Base-by-base conservation (phyloP, 176 grass and related monocot genomes). In the Oryza longistaminata region DNA sequence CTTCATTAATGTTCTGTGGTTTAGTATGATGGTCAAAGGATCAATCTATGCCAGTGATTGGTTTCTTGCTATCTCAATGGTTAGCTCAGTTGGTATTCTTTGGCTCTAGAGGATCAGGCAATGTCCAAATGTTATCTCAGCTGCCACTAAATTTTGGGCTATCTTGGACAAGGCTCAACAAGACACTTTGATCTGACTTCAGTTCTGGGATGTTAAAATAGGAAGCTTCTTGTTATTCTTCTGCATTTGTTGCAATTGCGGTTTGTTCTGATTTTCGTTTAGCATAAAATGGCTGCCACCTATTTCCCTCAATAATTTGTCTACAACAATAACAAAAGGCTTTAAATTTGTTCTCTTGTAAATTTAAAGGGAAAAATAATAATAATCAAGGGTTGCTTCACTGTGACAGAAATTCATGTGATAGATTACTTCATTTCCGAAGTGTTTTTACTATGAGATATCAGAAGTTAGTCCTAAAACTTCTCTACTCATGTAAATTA, bases 401-500 rank as follows among this genome's bases (percentile, higher is more conserved):
- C 66, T 11, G 9, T 82, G 46, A 64, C 21, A 37, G 35, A 26
- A 80, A 55, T 39, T 69, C 22, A 6, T 79, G 5, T 58, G 77
- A 25, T 9, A 9, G 39, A 26, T 65, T 43, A 45, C 61, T 79
- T 46, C 61, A 16, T 79, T 79, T 73, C 14, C 37, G 34, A 73
- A 44, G 31, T 83, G 26, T 25, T 0, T 79, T 35, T 39, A 79
- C 42, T 58, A 74, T 22, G 68, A 16, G 27, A 79, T 72, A 68
- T 33, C 75, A 27, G 61, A 83, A 64, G 26, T 62, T 79, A 66
- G 42, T 77, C n/a, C 68, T 74, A 40, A 15, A 61, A 60, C 9
- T 66, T 73, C 39, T 81, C 46, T 81, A 81, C 5, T 37, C 13
- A 4, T 74, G 45, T 77, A 77, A 29, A 77, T 74, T 87, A 74